These are phyloP conservation scores for Henckelia pumila DNA, from an alignment of 257 asterid species.

Conservation along the genomic window DNA sequence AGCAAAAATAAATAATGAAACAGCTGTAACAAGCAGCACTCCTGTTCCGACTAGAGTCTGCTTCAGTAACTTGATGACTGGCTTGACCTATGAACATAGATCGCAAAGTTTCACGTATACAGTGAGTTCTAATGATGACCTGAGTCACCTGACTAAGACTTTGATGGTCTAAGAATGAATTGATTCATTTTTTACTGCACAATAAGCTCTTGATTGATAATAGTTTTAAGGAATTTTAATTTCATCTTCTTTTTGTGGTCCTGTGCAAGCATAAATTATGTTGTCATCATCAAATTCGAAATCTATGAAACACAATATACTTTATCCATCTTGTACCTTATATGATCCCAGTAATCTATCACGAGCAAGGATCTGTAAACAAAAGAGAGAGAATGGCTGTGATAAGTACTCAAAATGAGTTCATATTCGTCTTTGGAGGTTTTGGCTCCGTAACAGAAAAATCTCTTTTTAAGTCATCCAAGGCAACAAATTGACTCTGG, in stretches of 20 bases:
- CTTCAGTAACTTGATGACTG: conserved; percentile 83
- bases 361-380: conserved; percentile 76
- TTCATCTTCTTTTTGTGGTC: neutral
- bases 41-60: conserved; percentile 90
- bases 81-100: conserved; percentile 63
- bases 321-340: conserved; percentile 49
- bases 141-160: neutral
- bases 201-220: neutral
- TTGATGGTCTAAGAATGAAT: neutral
- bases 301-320: conserved; percentile 12
- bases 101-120: neutral
- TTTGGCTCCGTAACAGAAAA: too few species aligned
- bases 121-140: neutral
- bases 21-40: conserved; percentile 72
- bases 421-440: neutral
- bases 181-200: neutral
- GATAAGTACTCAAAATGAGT: conserved; percentile 3
- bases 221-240: neutral
- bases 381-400: neutral
- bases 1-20: conserved; percentile 61
- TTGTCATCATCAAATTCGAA: neutral
- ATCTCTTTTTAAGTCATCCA: too few species aligned
- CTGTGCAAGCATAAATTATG: neutral
- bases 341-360: conserved; percentile 82
- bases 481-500: too few species aligned